phyloP scores from a whole-genome alignment of 495 filamentous ascomycete species.

The Aspergillus baeticus region DNA sequence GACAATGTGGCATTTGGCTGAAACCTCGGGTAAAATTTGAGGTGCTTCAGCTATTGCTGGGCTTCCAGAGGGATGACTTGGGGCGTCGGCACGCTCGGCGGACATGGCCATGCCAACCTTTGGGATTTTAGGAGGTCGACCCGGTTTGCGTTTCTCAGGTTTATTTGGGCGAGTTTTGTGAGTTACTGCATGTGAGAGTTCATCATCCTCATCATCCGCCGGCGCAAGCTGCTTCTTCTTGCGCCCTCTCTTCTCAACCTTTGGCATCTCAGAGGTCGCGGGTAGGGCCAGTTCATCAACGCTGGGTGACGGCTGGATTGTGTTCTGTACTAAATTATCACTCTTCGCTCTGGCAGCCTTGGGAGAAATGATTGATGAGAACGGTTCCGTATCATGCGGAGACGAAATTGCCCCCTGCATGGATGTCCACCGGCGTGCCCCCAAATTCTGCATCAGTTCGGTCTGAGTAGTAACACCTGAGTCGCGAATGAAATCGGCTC shows the following conservation, averaged over 20 bases:
- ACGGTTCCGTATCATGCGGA: constrained; percentile 42
- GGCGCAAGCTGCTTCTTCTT: constrained; percentile 32
- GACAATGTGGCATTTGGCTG: background rate
- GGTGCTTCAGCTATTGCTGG: background rate
- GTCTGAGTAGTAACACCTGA: constrained; percentile 6
- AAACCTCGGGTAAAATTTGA: background rate
- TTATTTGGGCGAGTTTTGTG: background rate
- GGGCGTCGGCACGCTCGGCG: background rate
- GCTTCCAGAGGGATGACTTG: background rate
- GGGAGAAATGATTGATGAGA: constrained; percentile 35
- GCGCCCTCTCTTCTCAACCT: constrained; percentile 32
- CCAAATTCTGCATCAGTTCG: constrained; percentile 16
- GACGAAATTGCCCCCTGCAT: constrained; percentile 28
- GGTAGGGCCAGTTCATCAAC: constrained; percentile 35
- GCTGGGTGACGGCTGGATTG: constrained; percentile 22
- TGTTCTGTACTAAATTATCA: constrained; percentile 18
- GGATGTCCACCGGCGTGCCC: constrained; percentile 24
- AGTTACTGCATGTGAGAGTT: constrained; percentile 21
- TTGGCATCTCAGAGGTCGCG: constrained; percentile 20
- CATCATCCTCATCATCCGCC: constrained; percentile 32
- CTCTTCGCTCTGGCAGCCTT: constrained; percentile 25
- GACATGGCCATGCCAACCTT: background rate
- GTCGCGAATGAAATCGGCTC: constrained; percentile 4
- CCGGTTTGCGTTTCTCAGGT: constrained; percentile 24
- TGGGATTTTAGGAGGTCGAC: constrained; percentile 21